Conservation (phyloP, 331 rosid genomes). For the Malus hybrid region DNA sequence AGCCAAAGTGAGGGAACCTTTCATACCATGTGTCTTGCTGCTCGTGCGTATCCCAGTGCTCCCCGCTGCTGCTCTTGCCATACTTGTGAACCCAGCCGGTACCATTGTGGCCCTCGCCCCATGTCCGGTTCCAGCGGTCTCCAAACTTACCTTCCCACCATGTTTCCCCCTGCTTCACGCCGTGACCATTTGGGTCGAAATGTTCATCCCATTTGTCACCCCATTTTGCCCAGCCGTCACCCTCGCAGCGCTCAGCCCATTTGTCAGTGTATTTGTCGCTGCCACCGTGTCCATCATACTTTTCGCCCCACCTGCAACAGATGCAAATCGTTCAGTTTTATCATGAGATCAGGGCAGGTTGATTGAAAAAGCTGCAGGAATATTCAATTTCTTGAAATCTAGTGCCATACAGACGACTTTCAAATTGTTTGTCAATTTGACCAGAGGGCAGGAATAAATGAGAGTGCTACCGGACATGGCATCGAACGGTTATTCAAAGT, state of each 20-base stretch:
- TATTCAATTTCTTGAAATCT: neutral
- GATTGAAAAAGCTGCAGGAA: neutral
- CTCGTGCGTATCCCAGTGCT: slow-evolving; percentile 94
- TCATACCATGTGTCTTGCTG: slow-evolving; percentile 91
- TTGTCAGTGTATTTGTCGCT: slow-evolving; percentile 88
- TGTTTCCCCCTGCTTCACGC: slow-evolving; percentile 89
- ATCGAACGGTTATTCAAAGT: neutral
- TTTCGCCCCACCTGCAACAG: slow-evolving; percentile 86
- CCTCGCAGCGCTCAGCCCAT: slow-evolving; percentile 87
- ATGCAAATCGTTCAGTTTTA: neutral
- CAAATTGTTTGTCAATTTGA: too few species aligned
- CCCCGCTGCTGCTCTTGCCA: slow-evolving; percentile 90
- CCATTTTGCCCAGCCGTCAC: slow-evolving; percentile 92
- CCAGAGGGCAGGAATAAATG: neutral
- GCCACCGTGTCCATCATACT: slow-evolving; percentile 81
- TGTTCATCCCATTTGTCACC: slow-evolving; percentile 99
- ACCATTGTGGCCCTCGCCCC: slow-evolving; percentile 95
- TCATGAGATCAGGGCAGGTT: neutral
- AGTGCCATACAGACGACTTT: neutral
- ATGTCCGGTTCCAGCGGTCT: slow-evolving; percentile 84
- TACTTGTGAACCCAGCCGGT: slow-evolving; percentile 96
- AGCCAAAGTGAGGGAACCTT: slow-evolving; percentile 82
- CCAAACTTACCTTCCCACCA: slow-evolving; percentile 94
- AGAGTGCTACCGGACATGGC: neutral
- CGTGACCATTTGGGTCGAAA: slow-evolving; percentile 54